Base-by-base conservation (phyloP, 2,329 filamentous ascomycete genomes). In the Colletotrichum sp. region DNA sequence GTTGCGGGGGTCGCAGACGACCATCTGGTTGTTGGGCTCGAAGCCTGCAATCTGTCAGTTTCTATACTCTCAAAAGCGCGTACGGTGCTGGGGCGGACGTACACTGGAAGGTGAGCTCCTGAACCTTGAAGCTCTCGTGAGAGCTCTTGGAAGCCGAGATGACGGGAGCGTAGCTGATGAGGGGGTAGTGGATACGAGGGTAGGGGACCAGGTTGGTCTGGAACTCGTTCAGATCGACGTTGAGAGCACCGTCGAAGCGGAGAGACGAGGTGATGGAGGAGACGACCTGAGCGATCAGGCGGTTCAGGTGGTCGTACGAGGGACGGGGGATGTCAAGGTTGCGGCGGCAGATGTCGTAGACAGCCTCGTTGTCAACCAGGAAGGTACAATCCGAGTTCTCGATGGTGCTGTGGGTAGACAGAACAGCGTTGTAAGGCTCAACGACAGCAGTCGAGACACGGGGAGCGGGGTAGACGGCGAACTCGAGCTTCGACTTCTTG, bases 91-190 rank as follows among this genome's bases (percentile, higher is more conserved):
- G 5, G 6, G 87, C 90, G 83, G 6, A 87, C 90, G 83, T 88
- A 94, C 93, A 94, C 85, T 94, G 92, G 87, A 94, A 92, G 82
- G 93, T 94, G 78, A 94, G 87, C 79, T 97, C 95, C 78, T 92
- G 90, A 71, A 96, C 93, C 89, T 95, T 95, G 92, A 96, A 96
- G 89, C 94, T 95, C 89, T 97, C 95, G 83, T 97, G 95, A 64
- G 93, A 91, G 85, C 94, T 95, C 91, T 95, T 95, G 88, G 91
- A 89, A 75, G 92, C 92, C 27, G 92, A 94, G 78, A 94, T 89
- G 80, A 95, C 93, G 36, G 93, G 93, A 13, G 93, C 92, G 82
- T 94, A 94, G 87, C 91, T 93, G 87, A 94, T 93, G 63, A 94
- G 86, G 69, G 93, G 93, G 85, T 94, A 95, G 88, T 94, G 93